Evolutionary conservation across 306 rosid genomes (phyloP), one percentile per base, ranked within the genome.

Genomic region (Corylus avellana): DNA sequence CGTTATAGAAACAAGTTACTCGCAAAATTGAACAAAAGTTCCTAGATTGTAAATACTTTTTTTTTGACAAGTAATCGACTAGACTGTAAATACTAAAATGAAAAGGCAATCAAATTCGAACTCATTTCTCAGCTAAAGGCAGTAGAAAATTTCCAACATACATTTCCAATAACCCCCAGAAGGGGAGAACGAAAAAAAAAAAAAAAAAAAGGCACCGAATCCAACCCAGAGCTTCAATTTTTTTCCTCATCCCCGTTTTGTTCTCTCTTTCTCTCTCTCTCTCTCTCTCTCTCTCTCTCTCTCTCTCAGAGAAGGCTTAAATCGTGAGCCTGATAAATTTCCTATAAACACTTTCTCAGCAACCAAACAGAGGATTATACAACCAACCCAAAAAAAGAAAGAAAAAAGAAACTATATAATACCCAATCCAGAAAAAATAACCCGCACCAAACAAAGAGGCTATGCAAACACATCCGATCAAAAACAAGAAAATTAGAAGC

Each of bases 311-410:
- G 2, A 27, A 14, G 37, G 20, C 47, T 63, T 35, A 32, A 63
- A 63, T 68, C 7, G 16, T 14, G 55, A 35, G 35, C 5, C 67
- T 7, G 20, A 51, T 8, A 76, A 37, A 14, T 39, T 22, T 46
- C 61, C 51, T n/a, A 35, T 49, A 12, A 6, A 9, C 39, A 74
- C 76, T 75, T 70, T 64, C 75, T 73, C 59, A 61, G 82, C 39
- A 74, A 76, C 29, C 78, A 78, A 81, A 61, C 73, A 75, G 5
- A 79, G 51, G 59, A 70, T 12, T 61, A 48, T 64, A 74, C 25
- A 47, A 67, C 79, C 37, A 57, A 35, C 18, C 17, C 12, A 53
- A 76, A 55, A 13, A 7, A 48, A 22, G 42, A 35, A 75, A 42
- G 58, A 5, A 55, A 69, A 37, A 42, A 32, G 1, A 55, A 69